Evolutionary conservation across 2,329 filamentous ascomycete species (phyloP).

Genomic region (Remersonia thermophila): DNA sequence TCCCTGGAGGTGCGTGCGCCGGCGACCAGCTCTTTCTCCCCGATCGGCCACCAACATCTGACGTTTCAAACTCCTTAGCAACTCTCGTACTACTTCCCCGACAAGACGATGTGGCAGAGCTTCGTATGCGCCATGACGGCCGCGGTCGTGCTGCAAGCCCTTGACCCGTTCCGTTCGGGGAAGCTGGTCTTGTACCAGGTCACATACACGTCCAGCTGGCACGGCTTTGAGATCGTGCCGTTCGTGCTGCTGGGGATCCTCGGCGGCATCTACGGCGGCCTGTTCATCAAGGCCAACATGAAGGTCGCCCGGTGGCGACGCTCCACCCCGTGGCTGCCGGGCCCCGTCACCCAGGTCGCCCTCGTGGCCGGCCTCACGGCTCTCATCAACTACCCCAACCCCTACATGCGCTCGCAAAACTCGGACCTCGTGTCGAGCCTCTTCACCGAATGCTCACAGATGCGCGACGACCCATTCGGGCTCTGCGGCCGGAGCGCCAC

Average conservation of each 20-base stretch:
- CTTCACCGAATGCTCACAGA: conserved; percentile 78
- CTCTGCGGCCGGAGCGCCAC: conserved; percentile 81
- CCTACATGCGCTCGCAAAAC: conserved; percentile 87
- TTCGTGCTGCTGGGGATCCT: conserved; percentile 78
- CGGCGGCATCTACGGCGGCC: conserved; percentile 84
- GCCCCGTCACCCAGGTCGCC: conserved; percentile 68
- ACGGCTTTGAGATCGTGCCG: conserved; percentile 84
- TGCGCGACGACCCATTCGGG: conserved; percentile 75
- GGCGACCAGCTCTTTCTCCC: not conserved
- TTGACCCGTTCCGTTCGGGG: conserved; percentile 89
- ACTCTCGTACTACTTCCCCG: conserved; percentile 93
- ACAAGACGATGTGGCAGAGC: conserved; percentile 99
- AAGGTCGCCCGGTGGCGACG: conserved; percentile 70
- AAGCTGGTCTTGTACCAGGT: conserved; percentile 95
- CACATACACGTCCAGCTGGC: conserved; percentile 83
- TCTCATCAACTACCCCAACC: conserved; percentile 86
- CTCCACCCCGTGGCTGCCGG: conserved; percentile 49
- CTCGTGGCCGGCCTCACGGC: conserved; percentile 72
- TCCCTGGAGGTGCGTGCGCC: conserved; percentile 59
- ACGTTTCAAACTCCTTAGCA: no score
- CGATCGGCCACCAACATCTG: no score
- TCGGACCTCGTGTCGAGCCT: conserved; percentile 85
- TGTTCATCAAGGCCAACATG: conserved; percentile 95
- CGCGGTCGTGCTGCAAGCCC: conserved; percentile 79
- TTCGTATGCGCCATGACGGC: conserved; percentile 99